Conservation (phyloP, 805 yeast genomes). For the Kregervanrija delftensis region DNA sequence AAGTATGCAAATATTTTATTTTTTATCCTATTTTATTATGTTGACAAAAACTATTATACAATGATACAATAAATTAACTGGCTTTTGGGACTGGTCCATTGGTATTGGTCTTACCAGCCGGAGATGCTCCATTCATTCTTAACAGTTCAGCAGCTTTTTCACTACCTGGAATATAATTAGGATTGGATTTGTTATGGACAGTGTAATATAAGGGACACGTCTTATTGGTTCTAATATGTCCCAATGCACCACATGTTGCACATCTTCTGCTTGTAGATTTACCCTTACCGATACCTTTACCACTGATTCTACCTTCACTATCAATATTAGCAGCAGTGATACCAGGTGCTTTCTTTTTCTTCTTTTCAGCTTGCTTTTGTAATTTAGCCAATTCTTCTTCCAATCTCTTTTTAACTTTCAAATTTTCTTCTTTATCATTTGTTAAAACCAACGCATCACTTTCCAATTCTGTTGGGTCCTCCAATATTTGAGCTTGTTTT, state of each 20-base stretch:
- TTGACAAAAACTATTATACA: no score
- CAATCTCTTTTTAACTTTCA: constrained; percentile 65
- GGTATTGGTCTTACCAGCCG: no score
- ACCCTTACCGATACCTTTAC: constrained; percentile 69
- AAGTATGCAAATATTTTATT: no score
- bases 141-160: constrained; percentile 19
- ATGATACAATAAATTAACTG: no score
- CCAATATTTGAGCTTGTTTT: constrained; percentile 28
- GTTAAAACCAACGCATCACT: constrained; percentile 64
- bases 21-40: no score
- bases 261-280: constrained; percentile 75
- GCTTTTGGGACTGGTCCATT: no score
- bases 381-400: constrained; percentile 80
- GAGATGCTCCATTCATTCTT: background rate
- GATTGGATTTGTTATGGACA: constrained; percentile 29
- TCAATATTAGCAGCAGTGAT: constrained; percentile 29
- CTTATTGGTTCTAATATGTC: constrained; percentile 88
- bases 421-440: constrained; percentile 77
- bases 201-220: constrained; percentile 81
- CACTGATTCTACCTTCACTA: constrained; percentile 37
- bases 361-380: constrained; percentile 63
- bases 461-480: constrained; percentile 44
- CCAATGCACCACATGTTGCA: constrained; percentile 91
- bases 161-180: constrained; percentile 27
- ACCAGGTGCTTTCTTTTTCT: constrained; percentile 26